Evolutionary conservation across 2,329 filamentous ascomycete genomes (phyloP).

Genomic region (Cordyceps pruinosa): DNA sequence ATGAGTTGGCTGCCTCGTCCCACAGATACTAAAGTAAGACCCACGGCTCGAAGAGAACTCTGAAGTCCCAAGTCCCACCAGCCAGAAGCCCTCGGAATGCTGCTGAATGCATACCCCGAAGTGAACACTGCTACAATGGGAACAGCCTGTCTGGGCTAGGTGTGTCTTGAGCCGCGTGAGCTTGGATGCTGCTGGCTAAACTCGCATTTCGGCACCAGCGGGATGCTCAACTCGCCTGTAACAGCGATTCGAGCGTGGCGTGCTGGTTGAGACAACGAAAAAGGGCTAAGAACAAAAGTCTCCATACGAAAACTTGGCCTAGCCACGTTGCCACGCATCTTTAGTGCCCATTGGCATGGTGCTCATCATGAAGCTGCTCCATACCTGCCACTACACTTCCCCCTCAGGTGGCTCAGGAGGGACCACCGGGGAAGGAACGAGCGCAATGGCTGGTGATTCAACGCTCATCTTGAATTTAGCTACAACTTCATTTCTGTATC

Average conservation of each 20-base stretch:
- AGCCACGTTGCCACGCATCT: background rate
- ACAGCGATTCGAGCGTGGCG: background rate
- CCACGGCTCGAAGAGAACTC: too few species aligned
- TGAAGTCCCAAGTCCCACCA: too few species aligned
- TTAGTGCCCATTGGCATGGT: background rate
- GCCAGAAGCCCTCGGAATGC: too few species aligned
- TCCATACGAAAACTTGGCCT: background rate
- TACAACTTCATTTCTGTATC: background rate
- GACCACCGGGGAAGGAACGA: background rate
- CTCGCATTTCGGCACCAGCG: background rate
- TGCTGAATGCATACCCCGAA: too few species aligned
- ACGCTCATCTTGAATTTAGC: background rate
- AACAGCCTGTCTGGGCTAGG: too few species aligned
- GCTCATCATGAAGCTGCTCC: background rate
- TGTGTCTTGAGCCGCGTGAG: too few species aligned
- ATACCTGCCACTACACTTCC: background rate
- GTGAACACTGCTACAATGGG: too few species aligned
- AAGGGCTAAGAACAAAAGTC: background rate
- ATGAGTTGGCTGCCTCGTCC: too few species aligned
- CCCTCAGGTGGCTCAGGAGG: background rate
- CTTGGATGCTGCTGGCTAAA: too few species aligned
- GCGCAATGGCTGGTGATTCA: background rate
- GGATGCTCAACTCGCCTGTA: background rate
- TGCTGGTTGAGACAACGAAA: background rate
- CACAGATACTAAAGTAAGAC: too few species aligned